Evolutionary conservation across 176 grass and related monocot genomes (phyloP), one percentile per base, ranked within the genome.

Genomic region (Phoenix dactylifera): DNA sequence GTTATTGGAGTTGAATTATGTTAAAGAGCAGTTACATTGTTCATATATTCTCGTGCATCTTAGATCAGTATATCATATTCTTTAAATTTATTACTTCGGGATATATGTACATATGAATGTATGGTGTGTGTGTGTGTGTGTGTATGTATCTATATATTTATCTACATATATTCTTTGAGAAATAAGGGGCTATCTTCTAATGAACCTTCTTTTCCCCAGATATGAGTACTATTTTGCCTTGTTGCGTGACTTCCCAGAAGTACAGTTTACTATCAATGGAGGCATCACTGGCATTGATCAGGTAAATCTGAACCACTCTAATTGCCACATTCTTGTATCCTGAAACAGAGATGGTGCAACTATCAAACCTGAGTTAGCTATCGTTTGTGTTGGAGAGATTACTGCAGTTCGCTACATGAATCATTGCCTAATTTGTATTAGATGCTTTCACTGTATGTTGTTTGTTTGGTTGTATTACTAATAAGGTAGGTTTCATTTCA

Each of bases 201-300:
- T n/a, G 59, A 18, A 18, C 54, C 24, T 26, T 16, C 24, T 71
- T 51, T 39, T 15, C 62, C 51, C 67, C 77, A 95, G 90, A 79
- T 90, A 95, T 82, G 90, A 95, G 53, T 95, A 90, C 77, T 95
- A 90, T 70, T 95, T 76, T 79, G 80, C 74, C 74, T 84, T 95
- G 32, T 68, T 95, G 69, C 83, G 90, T 44, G 90, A 95, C 68
- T 95, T 95, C 50, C 90, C 90, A 20, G 83, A 87, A 50, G 65
- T 95, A 28, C 58, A 79, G 17, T 95, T 95, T 79, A 95, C 86
- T 29, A 66, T 95, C 59, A 95, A 95, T 82, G 90, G 90, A 72
- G 90, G 90, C 49, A 62, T 90, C 79, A 87, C 71, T 22, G 82
- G 54, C 58, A 74, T 89, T 72, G 68, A 81, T 66, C 90, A 95